Percentiles rank a stretch among this genome's conserved stretches.
phyloP scores from a whole-genome alignment of 306 rosid species.

The Vigna angularis region DNA sequence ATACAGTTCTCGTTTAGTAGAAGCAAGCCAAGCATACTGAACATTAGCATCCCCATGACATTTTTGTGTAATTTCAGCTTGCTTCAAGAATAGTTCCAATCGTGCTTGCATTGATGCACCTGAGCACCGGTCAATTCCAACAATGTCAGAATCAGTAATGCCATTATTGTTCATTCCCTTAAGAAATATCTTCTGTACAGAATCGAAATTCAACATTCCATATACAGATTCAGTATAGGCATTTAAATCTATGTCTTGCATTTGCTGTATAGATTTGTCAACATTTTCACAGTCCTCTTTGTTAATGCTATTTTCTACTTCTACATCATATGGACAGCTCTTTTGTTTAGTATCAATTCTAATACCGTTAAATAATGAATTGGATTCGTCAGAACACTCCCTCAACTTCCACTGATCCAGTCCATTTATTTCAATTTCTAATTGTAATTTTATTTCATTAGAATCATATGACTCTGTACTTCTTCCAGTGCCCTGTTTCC shows the following conservation, averaged over 20 bases:
- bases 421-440: slow-evolving; percentile 82
- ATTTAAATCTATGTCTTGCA: slow-evolving; percentile 45
- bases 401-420: slow-evolving; percentile 47
- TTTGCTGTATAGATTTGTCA: slow-evolving; percentile 48
- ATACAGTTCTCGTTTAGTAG: slow-evolving; percentile 62
- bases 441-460: slow-evolving; percentile 66
- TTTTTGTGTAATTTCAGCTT: slow-evolving; percentile 69
- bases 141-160: slow-evolving; percentile 45
- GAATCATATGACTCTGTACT: slow-evolving; percentile 46
- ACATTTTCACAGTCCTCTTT: slow-evolving; percentile 37
- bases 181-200: slow-evolving; percentile 60
- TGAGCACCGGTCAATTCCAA: slow-evolving; percentile 59
- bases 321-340: slow-evolving; percentile 46
- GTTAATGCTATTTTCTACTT: slow-evolving; percentile 67
- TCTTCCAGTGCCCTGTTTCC: slow-evolving; percentile 37
- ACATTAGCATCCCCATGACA: slow-evolving; percentile 73
- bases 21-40: slow-evolving; percentile 84
- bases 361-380: slow-evolving; percentile 51
- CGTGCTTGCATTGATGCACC: slow-evolving; percentile 56
- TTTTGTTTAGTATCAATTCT: slow-evolving; percentile 52
- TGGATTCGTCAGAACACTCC: slow-evolving; percentile 84
- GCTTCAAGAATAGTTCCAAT: slow-evolving; percentile 74
- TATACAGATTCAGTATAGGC: slow-evolving; percentile 43
- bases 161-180: slow-evolving; percentile 54
- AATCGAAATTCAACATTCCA: too few relatives aligned